Conservation (phyloP, 768 basidiomycete species). For the Vararia minispora region DNA sequence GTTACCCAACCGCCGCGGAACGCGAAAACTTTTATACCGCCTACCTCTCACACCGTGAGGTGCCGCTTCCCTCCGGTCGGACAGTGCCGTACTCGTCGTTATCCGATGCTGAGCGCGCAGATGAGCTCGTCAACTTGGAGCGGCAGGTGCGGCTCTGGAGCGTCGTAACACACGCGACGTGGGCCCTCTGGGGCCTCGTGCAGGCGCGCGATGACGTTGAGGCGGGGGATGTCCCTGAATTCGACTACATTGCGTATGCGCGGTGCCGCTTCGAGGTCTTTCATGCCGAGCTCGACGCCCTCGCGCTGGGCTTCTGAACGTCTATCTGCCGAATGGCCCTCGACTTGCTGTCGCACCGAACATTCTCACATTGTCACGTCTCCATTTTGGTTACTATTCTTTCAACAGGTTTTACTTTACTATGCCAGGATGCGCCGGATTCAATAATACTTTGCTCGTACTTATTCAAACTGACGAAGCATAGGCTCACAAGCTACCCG, state of each 20-base stretch:
- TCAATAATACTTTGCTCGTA: no score
- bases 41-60: constrained; percentile 52
- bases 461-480: no score
- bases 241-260: constrained; percentile 85
- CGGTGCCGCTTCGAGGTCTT: constrained; percentile 55
- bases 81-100: constrained; percentile 13
- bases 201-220: constrained; percentile 74
- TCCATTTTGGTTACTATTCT: no score
- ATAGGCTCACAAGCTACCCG: no score
- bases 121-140: constrained; percentile 51
- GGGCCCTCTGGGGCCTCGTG: constrained; percentile 92
- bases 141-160: constrained; percentile 80
- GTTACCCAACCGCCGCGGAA: constrained; percentile 64
- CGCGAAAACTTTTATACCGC: constrained; percentile 78
- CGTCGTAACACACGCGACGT: constrained; percentile 82
- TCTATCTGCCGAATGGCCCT: no score
- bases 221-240: constrained; percentile 52
- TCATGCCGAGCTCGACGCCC: constrained; percentile 37
- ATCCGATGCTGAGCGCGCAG: constrained; percentile 22
- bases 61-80: constrained; percentile 15
- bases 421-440: no score
- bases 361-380: no score
- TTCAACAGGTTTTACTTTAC: no score
- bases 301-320: constrained; percentile 33
- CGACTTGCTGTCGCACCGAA: no score